Evolutionary conservation across 2,329 filamentous ascomycete species (phyloP).

Genomic region (Coniochaeta hoffmannii): DNA sequence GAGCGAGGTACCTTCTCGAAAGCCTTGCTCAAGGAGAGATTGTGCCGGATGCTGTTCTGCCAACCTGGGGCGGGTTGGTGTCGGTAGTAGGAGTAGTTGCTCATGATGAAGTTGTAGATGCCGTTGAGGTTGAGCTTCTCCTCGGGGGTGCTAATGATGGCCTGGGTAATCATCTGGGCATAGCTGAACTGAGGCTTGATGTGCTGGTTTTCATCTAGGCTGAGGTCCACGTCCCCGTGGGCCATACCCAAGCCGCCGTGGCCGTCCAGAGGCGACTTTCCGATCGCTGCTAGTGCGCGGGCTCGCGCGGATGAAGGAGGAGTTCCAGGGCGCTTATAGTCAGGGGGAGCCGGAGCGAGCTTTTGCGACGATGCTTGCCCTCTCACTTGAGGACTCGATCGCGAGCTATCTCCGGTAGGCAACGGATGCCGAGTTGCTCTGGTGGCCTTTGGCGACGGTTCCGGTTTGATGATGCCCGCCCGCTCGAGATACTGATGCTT

Average conservation of each 20-base stretch:
- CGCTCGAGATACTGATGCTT: conserved; percentile 63
- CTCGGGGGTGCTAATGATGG: conserved; percentile 78
- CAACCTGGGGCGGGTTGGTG: conserved; percentile 71
- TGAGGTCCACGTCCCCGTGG: conserved; percentile 62
- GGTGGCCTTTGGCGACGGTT: conserved; percentile 12
- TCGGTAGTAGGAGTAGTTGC: conserved; percentile 88
- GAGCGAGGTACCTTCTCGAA: conserved; percentile 90
- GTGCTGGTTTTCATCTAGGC: conserved; percentile 76
- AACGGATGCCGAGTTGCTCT: conserved; percentile 16
- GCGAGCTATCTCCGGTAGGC: conserved; percentile 16
- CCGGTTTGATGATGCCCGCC: conserved; percentile 41
- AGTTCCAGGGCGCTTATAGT: conserved; percentile 54
- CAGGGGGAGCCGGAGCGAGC: conserved; percentile 52
- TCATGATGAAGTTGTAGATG: conserved; percentile 91
- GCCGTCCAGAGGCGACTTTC: conserved; percentile 31
- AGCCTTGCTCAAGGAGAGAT: conserved; percentile 86
- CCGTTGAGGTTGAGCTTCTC: conserved; percentile 85
- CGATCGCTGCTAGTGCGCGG: conserved; percentile 20
- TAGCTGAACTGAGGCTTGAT: conserved; percentile 96
- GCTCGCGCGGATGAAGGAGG: conserved; percentile 43
- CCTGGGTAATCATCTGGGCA: conserved; percentile 93
- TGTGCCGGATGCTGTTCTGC: conserved; percentile 96
- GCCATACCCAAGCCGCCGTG: conserved; percentile 37
- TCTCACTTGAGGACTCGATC: conserved; percentile 12
- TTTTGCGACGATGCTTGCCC: conserved; percentile 28